Evolutionary conservation across 73 alveolate species (phyloP).

Genomic region (Paraurostyla sp.): DNA sequence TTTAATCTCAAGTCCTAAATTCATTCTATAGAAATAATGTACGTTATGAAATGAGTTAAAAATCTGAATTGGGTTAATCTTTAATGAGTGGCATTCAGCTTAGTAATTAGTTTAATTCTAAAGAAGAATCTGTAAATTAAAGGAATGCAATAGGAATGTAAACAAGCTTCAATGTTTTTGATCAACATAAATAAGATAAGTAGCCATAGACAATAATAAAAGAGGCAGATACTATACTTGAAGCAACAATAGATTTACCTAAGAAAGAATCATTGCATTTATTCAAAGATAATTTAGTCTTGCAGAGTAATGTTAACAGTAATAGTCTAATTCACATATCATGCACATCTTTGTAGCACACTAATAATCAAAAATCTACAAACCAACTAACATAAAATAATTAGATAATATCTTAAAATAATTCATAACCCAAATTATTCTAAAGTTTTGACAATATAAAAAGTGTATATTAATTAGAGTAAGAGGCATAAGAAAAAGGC

Average conservation of each 20-base stretch:
- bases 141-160: neutral
- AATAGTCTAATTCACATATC: conserved; percentile 24
- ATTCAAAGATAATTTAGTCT: neutral
- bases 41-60: neutral
- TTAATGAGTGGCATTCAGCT: neutral
- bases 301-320: neutral
- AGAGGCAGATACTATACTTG: conserved; percentile 32
- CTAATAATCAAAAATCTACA: neutral
- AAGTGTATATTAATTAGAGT: neutral
- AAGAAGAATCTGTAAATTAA: neutral
- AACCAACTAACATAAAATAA: neutral
- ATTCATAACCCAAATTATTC: neutral
- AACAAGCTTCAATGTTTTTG: neutral
- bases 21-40: conserved; percentile 39
- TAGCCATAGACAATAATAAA: too few species aligned
- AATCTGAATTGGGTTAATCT: neutral
- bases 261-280: neutral
- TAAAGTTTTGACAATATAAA: neutral
- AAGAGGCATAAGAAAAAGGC: neutral
- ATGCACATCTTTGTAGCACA: neutral
- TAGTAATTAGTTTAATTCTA: neutral
- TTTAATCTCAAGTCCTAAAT: neutral
- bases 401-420: neutral
- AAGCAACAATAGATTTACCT: neutral
- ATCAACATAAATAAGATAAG: too few species aligned